Conservation (phyloP, 805 yeast genomes). For the Saccharomycopsis fermentans region DNA sequence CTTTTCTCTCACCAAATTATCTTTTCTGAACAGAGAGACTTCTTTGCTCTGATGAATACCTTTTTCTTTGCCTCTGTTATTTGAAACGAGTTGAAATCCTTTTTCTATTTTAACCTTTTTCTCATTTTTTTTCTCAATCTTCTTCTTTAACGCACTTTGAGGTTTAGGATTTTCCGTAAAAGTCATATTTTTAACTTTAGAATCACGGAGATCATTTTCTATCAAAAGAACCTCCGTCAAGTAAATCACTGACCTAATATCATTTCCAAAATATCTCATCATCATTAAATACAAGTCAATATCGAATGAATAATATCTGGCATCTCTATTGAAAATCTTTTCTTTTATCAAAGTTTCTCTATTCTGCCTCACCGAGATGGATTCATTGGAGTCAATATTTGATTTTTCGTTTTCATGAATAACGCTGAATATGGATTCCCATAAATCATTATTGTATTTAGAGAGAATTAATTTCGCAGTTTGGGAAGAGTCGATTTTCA, state of each 20-base stretch:
- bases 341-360: neutral
- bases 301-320: constrained; percentile 11
- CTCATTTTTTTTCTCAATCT: neutral
- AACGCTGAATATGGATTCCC: neutral
- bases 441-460: neutral
- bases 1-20: neutral
- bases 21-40: neutral
- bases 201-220: constrained; percentile 13
- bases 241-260: constrained; percentile 4
- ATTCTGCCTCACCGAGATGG: neutral
- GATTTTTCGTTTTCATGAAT: neutral
- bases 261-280: constrained; percentile 12
- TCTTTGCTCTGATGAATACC: neutral
- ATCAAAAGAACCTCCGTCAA: constrained; percentile 1
- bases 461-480: neutral
- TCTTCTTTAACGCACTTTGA: neutral
- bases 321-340: neutral
- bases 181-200: neutral
- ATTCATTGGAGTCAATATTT: neutral
- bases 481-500: neutral
- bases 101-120: neutral
- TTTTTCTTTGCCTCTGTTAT: neutral
- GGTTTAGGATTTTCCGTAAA: neutral
- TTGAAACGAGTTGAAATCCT: neutral
- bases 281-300: constrained; percentile 1